Evolutionary conservation across 495 filamentous ascomycete species (phyloP).

Genomic region (Neurospora sp.): DNA sequence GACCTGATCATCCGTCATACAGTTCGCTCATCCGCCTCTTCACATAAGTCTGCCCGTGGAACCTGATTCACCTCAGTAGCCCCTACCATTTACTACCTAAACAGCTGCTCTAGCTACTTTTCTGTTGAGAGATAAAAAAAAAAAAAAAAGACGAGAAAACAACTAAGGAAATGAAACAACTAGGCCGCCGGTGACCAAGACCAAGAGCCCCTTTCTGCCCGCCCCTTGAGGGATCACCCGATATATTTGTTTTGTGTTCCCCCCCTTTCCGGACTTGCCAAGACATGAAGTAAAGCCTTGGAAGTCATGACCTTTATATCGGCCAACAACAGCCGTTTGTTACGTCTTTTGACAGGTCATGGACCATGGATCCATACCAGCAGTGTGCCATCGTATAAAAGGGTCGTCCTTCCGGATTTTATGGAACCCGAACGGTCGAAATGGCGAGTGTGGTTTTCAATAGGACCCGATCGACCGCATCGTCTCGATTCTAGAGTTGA

Average conservation of each 20-base stretch:
- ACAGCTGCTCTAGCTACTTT: not conserved
- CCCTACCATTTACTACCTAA: not conserved
- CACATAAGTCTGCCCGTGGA: not conserved
- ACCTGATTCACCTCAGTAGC: not conserved
- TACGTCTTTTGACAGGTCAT: not conserved
- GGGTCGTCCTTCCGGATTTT: not conserved
- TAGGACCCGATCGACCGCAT: not conserved
- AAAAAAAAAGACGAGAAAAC: not conserved
- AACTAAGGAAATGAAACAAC: not conserved
- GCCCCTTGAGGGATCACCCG: not conserved
- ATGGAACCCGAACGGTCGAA: not conserved
- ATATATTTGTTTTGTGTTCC: not conserved
- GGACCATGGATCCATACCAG: not conserved
- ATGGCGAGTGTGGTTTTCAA: not conserved
- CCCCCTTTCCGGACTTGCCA: not conserved
- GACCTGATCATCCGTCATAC: not conserved
- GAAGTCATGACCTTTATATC: not conserved
- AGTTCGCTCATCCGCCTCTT: not conserved
- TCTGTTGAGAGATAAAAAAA: not conserved
- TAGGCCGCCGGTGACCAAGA: not conserved
- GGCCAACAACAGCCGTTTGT: not conserved
- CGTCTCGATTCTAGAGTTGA: not conserved
- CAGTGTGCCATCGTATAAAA: not conserved
- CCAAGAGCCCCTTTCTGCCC: not conserved
- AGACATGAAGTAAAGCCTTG: not conserved